A percentile compares a stretch with the other conserved stretches of the same genome.
phyloP scores from a whole-genome alignment of 345 rosid species.

The Populus euphratica region DNA sequence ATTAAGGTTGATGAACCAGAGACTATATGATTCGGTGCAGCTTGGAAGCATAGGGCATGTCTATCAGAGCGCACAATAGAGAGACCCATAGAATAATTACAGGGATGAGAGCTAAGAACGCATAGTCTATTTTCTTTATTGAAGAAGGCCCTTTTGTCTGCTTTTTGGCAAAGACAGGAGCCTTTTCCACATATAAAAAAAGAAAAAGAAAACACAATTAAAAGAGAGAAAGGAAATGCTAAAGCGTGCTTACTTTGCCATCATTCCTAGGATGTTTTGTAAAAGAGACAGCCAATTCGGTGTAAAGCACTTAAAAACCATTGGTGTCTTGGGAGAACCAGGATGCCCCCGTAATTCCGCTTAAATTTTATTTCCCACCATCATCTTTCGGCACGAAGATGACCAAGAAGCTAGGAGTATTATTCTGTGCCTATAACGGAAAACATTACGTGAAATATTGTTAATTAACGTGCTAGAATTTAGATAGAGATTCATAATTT shows the following conservation, averaged over 20 bases:
- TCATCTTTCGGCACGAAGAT: background rate
- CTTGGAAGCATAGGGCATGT: no score
- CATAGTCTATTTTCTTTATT: background rate
- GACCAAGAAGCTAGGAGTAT: background rate
- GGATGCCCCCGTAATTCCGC: constrained; percentile 17
- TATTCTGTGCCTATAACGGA: no score
- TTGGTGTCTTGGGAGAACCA: background rate
- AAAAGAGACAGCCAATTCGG: constrained; percentile 36
- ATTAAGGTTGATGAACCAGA: no score
- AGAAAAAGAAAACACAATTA: background rate
- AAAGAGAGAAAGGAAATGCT: background rate
- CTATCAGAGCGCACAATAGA: background rate
- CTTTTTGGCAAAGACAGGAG: background rate
- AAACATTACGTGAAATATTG: background rate
- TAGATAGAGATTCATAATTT: background rate
- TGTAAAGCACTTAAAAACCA: constrained; percentile 33
- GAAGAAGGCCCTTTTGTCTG: background rate
- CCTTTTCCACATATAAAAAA: background rate
- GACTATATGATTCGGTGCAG: no score
- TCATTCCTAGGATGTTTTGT: constrained; percentile 23
- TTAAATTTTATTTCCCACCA: background rate
- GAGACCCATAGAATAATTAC: background rate
- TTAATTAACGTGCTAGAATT: background rate
- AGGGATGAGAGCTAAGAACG: constrained; percentile 1
- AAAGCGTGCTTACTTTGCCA: constrained; percentile 48